These are phyloP conservation scores for Hortaea werneckii DNA, from an alignment of 2,329 filamentous ascomycete species.

Conservation along the genomic window DNA sequence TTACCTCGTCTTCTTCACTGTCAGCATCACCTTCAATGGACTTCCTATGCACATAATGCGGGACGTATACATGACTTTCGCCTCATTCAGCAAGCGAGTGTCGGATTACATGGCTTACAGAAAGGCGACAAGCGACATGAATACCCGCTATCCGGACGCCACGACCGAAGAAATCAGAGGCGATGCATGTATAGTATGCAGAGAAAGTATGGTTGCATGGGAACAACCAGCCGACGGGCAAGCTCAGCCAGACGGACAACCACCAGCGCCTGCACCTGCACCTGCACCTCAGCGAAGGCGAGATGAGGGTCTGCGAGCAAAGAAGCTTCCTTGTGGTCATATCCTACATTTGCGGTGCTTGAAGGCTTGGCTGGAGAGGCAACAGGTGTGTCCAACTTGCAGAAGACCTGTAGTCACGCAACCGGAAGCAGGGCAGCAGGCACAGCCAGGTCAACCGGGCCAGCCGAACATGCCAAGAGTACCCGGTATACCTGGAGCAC, in stretches of 20 bases:
- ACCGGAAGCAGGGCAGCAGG: conserved; percentile 8
- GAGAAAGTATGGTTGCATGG: conserved; percentile 90
- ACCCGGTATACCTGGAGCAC: not conserved
- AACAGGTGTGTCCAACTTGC: conserved; percentile 95
- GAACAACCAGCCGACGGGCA: conserved; percentile 33
- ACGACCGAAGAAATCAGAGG: conserved; percentile 72
- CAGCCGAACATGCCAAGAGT: conserved; percentile 5
- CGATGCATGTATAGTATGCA: conserved; percentile 95
- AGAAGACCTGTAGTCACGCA: conserved; percentile 57
- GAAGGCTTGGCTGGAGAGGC: conserved; percentile 91
- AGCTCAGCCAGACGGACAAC: conserved; percentile 18
- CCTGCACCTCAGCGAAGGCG: conserved; percentile 35
- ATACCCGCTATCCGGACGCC: conserved; percentile 78
- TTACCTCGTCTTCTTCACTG: conserved; percentile 85
- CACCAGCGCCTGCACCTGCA: conserved; percentile 18
- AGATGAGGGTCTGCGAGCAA: conserved; percentile 76
- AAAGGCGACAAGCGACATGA: conserved; percentile 89
- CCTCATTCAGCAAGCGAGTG: conserved; percentile 85
- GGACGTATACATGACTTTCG: conserved; percentile 86
- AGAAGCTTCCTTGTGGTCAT: conserved; percentile 93
- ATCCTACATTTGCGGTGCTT: conserved; percentile 90
- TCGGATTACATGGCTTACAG: conserved; percentile 81
- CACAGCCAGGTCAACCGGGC: conserved; percentile 5
- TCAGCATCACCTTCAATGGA: conserved; percentile 88
- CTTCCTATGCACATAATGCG: conserved; percentile 94